Base-by-base conservation (phyloP, 1,284 basidiomycete genomes). In the Salmacisia buchloeana region DNA sequence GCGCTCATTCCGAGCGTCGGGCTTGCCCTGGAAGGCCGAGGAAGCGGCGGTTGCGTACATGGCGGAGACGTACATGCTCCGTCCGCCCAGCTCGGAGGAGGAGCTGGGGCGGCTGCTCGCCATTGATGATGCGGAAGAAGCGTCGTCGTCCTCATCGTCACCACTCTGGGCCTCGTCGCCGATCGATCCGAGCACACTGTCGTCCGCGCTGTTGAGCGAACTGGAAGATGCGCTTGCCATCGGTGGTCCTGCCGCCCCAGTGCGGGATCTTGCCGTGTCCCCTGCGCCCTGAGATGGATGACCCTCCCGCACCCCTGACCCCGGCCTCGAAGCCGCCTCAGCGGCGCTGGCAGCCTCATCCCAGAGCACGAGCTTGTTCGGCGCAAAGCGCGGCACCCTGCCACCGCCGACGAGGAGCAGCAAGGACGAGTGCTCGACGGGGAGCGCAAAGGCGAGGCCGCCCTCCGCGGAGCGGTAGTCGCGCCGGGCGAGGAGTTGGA, bases 341-440 rank as follows among this genome's bases (percentile, higher is more conserved):
- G n/a, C n/a, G n/a, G n/a, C n/a, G n/a, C n/a, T n/a, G n/a, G 49
- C 49, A 18, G 67, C 69, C 46, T 76, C 70, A 43, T 76, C 74
- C 74, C 74, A 76, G 6, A 76, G 54, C 12, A 76, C 43, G 34
- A 76, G 72, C 60, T 76, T 76, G 63, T 75, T 76, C 18, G 74
- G 74, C 27, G 74, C 72, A 58, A 72, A 76, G 38, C 69, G 64
- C 15, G 74, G 74, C 21, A 75, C 73, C 2, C 69, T 36, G 15
- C 74, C 74, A 27, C 74, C 74, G 5, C 74, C 74, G 5, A 76
- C 74, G 7, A 76, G 67, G 4, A 75, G 66, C 27, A 75, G 66
- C 21, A 76, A 68, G 1, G 73, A 75, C 13, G 71, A 63, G 36
- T 68, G 63, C 43, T 72, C 65, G 12, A 76, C 58, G 1, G 73